Percentiles rank a stretch among this genome's conserved stretches.
Evolutionary conservation across 345 rosid species (phyloP).

Genomic region (Bruguiera sexangula): DNA sequence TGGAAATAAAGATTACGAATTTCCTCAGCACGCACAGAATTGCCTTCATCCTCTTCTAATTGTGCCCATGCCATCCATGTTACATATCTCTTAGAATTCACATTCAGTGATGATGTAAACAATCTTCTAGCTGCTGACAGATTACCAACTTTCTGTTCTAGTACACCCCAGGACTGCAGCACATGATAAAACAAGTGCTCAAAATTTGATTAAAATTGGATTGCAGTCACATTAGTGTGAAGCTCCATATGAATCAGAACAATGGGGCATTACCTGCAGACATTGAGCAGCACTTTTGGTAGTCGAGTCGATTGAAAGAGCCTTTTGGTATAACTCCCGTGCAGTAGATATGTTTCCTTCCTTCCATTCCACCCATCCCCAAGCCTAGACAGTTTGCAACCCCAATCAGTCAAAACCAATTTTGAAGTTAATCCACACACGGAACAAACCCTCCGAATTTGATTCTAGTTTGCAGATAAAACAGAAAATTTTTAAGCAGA

Average conservation of each 20-base stretch:
- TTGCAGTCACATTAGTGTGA: background rate
- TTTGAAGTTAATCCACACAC: background rate
- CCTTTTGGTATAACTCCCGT: slow-evolving; percentile 72
- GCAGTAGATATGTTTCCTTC: slow-evolving; percentile 84
- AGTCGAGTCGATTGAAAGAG: slow-evolving; percentile 62
- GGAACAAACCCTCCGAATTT: background rate
- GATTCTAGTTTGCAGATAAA: background rate
- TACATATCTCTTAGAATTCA: slow-evolving; percentile 77
- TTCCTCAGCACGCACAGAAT: slow-evolving; percentile 84
- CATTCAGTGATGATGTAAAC: slow-evolving; percentile 71
- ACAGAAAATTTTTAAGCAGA: background rate
- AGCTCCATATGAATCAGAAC: background rate
- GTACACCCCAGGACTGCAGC: slow-evolving; percentile 89
- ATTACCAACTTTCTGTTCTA: slow-evolving; percentile 88
- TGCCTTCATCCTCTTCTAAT: slow-evolving; percentile 93
- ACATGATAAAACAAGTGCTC: background rate
- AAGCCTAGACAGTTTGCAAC: slow-evolving; percentile 51
- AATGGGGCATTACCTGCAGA: slow-evolving; percentile 57
- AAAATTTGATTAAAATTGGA: background rate
- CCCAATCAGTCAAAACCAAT: slow-evolving; percentile 14
- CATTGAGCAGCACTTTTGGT: slow-evolving; percentile 88
- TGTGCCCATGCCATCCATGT: slow-evolving; percentile 99
- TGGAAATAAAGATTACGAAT: slow-evolving; percentile 88
- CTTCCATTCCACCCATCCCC: slow-evolving; percentile 99
- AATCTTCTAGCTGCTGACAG: slow-evolving; percentile 79